Conservation (phyloP, 148 eudicot genomes). For the Persicaria maculosa region DNA sequence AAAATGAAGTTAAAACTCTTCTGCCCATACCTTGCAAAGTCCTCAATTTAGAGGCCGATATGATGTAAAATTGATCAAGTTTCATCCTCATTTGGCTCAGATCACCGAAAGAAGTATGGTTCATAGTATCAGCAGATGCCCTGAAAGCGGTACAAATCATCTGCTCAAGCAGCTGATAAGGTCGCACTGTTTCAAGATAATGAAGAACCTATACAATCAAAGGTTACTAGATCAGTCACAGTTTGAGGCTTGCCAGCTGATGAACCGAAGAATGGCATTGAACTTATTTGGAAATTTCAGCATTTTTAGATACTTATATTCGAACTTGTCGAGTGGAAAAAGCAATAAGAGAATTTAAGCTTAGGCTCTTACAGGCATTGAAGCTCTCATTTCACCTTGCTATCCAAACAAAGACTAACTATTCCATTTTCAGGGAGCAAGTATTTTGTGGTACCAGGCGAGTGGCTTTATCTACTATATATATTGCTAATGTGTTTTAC, state of each 20-base stretch:
- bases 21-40: constrained; percentile 52
- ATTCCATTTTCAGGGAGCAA: background rate
- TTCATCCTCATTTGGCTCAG: constrained; percentile 57
- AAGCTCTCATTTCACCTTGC: no score
- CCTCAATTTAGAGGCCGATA: constrained; percentile 58
- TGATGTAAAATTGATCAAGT: constrained; percentile 64
- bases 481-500: constrained; percentile 22
- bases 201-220: constrained; percentile 53
- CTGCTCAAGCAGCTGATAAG: constrained; percentile 86
- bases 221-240: background rate
- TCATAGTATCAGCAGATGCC: constrained; percentile 77
- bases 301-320: no score
- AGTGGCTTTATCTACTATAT: background rate
- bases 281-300: no score
- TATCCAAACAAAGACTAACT: background rate
- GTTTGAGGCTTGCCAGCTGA: background rate
- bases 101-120: constrained; percentile 59
- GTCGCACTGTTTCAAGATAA: constrained; percentile 86
- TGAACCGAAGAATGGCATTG: no score
- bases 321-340: no score
- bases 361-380: no score
- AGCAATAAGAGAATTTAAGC: no score
- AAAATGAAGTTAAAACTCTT: background rate
- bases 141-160: constrained; percentile 85
- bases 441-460: background rate